Evolutionary conservation across 345 rosid genomes (phyloP).

Genomic region (Leavenworthia alabamica): DNA sequence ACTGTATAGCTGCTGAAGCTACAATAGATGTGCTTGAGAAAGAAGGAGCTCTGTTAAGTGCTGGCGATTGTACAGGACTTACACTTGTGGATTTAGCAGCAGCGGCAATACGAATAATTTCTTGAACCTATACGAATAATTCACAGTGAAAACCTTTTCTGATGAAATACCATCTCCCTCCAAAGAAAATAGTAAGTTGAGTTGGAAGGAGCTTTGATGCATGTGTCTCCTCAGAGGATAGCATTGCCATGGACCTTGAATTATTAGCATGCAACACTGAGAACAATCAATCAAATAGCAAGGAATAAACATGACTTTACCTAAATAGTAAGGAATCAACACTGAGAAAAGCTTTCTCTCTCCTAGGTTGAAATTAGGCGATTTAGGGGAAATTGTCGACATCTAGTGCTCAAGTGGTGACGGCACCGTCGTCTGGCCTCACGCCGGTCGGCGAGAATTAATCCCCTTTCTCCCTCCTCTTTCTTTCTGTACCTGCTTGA

Average conservation of each 20-base stretch:
- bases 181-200: constrained; percentile 80
- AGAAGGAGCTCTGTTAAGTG: constrained; percentile 73
- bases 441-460: no score
- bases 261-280: no score
- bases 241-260: constrained; percentile 33
- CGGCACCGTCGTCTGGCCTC: no score
- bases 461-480: no score
- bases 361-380: no score
- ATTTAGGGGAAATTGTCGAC: no score
- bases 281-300: no score
- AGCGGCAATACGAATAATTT: constrained; percentile 56
- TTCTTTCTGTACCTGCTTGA: no score
- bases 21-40: constrained; percentile 58
- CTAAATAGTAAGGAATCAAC: no score
- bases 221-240: constrained; percentile 37
- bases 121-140: constrained; percentile 56
- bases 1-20: constrained; percentile 48
- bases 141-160: constrained; percentile 53
- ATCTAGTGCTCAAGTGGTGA: no score
- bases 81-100: constrained; percentile 34
- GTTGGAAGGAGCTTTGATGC: constrained; percentile 28
- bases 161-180: constrained; percentile 65
- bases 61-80: constrained; percentile 43
- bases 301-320: no score
- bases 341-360: no score